Conservation (phyloP, 768 basidiomycete species). For the Scleroderma citrinum region DNA sequence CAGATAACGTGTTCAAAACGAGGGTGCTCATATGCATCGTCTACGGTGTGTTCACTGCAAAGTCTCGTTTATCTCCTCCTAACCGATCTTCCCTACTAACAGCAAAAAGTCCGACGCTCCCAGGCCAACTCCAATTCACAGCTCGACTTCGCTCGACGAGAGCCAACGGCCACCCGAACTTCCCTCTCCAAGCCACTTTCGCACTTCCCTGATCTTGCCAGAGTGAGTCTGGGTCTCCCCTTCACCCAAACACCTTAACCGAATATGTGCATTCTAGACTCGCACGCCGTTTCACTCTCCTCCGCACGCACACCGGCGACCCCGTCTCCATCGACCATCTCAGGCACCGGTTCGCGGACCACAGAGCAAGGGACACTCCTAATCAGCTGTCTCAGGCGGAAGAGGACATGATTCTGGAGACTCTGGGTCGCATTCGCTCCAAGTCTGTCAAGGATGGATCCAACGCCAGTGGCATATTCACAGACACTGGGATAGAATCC, state of each 20-base stretch:
- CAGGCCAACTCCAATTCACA: constrained; percentile 42
- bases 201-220: constrained; percentile 80
- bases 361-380: constrained; percentile 61
- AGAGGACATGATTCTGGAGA: constrained; percentile 79
- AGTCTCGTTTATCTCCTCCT: constrained; percentile 20
- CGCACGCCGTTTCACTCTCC: constrained; percentile 74
- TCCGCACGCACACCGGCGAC: constrained; percentile 62
- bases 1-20: constrained; percentile 67
- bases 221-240: constrained; percentile 49
- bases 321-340: constrained; percentile 63
- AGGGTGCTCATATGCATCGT: constrained; percentile 63
- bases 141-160: constrained; percentile 26
- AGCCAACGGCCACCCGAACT: constrained; percentile 47
- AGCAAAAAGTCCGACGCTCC: constrained; percentile 75
- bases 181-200: constrained; percentile 70
- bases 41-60: constrained; percentile 62
- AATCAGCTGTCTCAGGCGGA: constrained; percentile 76
- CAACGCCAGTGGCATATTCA: constrained; percentile 8
- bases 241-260: constrained; percentile 7
- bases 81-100: constrained; percentile 17
- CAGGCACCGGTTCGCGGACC: constrained; percentile 63
- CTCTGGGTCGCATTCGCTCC: constrained; percentile 50
- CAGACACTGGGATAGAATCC: constrained; percentile 21
- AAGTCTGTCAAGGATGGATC: constrained; percentile 21
- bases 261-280: constrained; percentile 44